Base-by-base conservation (phyloP, 1,284 basidiomycete species). In the Ceratobasidium papillatum region DNA sequence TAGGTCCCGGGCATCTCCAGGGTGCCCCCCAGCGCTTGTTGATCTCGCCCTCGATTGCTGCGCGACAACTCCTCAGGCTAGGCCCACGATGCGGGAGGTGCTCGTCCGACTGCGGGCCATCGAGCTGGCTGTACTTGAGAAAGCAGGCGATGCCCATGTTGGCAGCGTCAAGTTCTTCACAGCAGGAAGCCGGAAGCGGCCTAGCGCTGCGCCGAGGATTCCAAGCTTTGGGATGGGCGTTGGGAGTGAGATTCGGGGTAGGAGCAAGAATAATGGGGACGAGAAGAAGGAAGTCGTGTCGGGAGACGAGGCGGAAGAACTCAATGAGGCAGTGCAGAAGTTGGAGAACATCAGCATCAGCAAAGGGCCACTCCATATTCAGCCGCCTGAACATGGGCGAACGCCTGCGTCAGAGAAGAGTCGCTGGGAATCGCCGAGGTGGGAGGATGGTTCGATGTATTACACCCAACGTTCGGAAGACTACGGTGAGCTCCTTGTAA, bases 121-220 rank as follows among this genome's bases (percentile, higher is more conserved):
- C 32, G 77, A 77, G 43, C 34, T 75, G 22, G 73, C 62, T 22
- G 62, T 73, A 12, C 52, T 52, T 9, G 84, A 84, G 36, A 89
- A 91, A 77, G 75, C 58, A 8, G 86, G 78, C 12, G 90, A 92
- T 76, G 85, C 89, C 58, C 92, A 96, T 82, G 88, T 98, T 32
- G 96, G 96, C 0, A 96, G 92, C 76, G 85, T 97, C 81, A 91
- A 90, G 78, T 93, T 94, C 77, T 88, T 92, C 84, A 89, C 88
- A 0, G 87, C 87, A 8, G 85, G 85, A 5, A 89, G 87, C 78
- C 77, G 74, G 76, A 79, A 72, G 77, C 85, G 90, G 43, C 87
- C 89, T 12, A 82, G 82, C 30, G 82, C 84, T 0, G 89, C 86
- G 0, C 93, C 91, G 12, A 85, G 94, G 22, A 92, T 96, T 75